Base-by-base conservation (phyloP, 352 stramenopile genomes). In the Stephanocyclus meneghinianus region DNA sequence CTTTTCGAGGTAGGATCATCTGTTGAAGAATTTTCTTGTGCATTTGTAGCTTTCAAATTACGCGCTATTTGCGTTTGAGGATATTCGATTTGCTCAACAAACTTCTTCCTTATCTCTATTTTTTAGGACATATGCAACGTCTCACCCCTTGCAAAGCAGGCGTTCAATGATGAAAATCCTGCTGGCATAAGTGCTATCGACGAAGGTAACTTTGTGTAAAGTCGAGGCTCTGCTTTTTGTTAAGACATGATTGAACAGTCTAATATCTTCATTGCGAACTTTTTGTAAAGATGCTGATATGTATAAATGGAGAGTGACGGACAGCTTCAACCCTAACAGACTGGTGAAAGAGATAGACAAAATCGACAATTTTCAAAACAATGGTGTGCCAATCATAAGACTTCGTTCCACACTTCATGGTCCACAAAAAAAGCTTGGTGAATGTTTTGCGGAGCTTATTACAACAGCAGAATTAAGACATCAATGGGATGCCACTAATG, bases 301-400 rank as follows among this genome's bases (percentile, higher is more conserved):
- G 4, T 84, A 80, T 53, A 75, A 71, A 64, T 84, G 77, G 71
- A 81, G 73, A 57, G 60, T 70, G 5, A 80, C 50, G 13, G 77
- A 77, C 32, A 55, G 40, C 16, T 66, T 53, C n/a, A 72, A 71
- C 37, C 64, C 73, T 1, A 71, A 76, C 21, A 62, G 50, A 65
- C 45, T 81, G 11, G n/a, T 80, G 50, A 77, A 69, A 30, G 50
- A 81, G 2, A 80, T 84, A 30, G 71, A 76, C 44, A 84, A 84
- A 65, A 84, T 84, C 30, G 77, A 84, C n/a, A 80, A 84, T 44
- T 84, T 84, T 67, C 69, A 81, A 53, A 35, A 76, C 1, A 71
- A 70, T 21, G 71, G 71, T 55, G 66, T 76, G 32, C 77, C 77
- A 5, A 35, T 84, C 15, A 51, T 84, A 26, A 63, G 77, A 35